Conservation (phyloP, 2,329 filamentous ascomycete genomes). For the Phaeoacremonium minimum region DNA sequence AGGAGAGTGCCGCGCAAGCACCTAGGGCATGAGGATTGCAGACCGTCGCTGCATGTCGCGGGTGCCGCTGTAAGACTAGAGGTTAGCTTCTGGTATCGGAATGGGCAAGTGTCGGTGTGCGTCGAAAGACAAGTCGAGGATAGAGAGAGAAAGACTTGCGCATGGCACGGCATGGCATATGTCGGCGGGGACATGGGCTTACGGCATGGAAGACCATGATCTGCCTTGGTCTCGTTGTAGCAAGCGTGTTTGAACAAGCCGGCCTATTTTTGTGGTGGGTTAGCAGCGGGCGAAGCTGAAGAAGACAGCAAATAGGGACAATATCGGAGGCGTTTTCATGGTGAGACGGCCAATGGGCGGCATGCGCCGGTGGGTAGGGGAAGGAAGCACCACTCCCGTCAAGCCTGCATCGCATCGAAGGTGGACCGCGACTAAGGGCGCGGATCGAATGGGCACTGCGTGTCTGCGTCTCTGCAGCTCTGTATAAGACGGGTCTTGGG, state of each 20-base stretch:
- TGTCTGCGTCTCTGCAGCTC: not conserved
- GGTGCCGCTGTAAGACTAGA: not conserved
- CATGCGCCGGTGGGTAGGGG: not conserved
- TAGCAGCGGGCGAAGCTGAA: not conserved
- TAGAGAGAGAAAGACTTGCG: not conserved
- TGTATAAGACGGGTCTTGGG: not conserved
- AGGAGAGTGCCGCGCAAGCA: not conserved
- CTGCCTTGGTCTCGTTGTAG: too few species aligned
- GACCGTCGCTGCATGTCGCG: not conserved
- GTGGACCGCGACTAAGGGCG: not conserved
- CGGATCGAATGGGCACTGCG: not conserved
- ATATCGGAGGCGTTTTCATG: not conserved
- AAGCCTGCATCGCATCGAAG: not conserved
- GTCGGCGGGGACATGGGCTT: too few species aligned
- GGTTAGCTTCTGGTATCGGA: too few species aligned
- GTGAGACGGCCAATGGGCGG: not conserved
- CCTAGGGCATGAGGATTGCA: not conserved
- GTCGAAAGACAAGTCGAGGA: not conserved
- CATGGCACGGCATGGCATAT: not conserved
- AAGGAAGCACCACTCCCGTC: not conserved
- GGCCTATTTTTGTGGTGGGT: not conserved
- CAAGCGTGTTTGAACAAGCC: too few species aligned
- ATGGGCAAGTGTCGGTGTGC: not conserved
- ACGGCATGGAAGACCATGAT: too few species aligned
- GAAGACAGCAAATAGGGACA: not conserved